phyloP scores from a whole-genome alignment of 805 yeast species.

The Teunomyces funiuensis region DNA sequence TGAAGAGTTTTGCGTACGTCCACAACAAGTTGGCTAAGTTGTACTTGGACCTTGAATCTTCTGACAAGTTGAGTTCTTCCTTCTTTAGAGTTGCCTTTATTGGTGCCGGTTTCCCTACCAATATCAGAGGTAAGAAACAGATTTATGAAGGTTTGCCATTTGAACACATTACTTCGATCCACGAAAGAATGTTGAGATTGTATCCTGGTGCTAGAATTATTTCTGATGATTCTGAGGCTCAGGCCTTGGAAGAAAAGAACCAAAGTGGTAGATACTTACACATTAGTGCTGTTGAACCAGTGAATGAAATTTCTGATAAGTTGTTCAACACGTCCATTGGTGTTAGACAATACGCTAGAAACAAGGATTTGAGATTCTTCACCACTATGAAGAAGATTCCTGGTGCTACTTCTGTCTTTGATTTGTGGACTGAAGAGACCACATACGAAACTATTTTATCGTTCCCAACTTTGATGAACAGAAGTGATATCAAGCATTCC shows the following conservation, averaged over 20 bases:
- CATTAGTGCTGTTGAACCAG: slow-evolving; percentile 72
- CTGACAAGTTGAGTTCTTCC: slow-evolving; percentile 73
- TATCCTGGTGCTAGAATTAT: slow-evolving; percentile 82
- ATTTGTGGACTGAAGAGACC: slow-evolving; percentile 87
- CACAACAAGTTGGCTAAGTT: slow-evolving; percentile 66
- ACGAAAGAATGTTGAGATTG: slow-evolving; percentile 66
- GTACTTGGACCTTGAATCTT: slow-evolving; percentile 63
- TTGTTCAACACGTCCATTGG: slow-evolving; percentile 53
- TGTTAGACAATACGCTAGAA: slow-evolving; percentile 71
- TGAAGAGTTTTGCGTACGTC: slow-evolving; percentile 70
- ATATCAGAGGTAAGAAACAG: slow-evolving; percentile 72
- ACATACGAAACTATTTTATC: slow-evolving; percentile 71
- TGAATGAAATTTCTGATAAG: slow-evolving; percentile 49
- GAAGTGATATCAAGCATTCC: slow-evolving; percentile 64
- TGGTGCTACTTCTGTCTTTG: slow-evolving; percentile 67
- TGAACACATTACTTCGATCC: slow-evolving; percentile 83
- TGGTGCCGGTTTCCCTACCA: slow-evolving; percentile 81
- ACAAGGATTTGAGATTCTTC: slow-evolving; percentile 70
- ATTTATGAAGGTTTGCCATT: slow-evolving; percentile 85
- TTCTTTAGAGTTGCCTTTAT: slow-evolving; percentile 77
- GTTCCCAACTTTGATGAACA: slow-evolving; percentile 86
- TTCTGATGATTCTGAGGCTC: slow-evolving; percentile 58
- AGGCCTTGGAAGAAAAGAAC: slow-evolving; percentile 40
- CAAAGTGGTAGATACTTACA: slow-evolving; percentile 74
- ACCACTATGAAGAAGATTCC: slow-evolving; percentile 69